A percentile compares a stretch with the other conserved stretches of the same genome.
Conservation (phyloP, 148 eudicot species). For the Arbutus unedo region DNA sequence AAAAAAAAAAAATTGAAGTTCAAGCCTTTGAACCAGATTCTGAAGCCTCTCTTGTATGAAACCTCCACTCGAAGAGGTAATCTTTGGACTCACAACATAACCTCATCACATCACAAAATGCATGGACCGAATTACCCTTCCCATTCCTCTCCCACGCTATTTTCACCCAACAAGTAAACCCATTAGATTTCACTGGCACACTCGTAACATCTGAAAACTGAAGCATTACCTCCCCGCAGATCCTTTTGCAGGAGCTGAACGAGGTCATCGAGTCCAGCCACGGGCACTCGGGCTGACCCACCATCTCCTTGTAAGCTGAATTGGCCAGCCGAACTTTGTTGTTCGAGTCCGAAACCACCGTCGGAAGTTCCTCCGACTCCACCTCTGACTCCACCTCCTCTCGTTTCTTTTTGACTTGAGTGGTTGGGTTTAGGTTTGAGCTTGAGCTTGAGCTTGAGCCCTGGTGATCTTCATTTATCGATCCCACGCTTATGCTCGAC, state of each 20-base stretch:
- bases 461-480: constrained; percentile 25
- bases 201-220: constrained; percentile 3
- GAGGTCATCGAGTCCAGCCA: constrained; percentile 47
- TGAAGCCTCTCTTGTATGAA: constrained; percentile 36
- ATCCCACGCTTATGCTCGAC: constrained; percentile 46
- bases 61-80: constrained; percentile 63
- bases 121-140: constrained; percentile 32
- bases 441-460: neutral
- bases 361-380: constrained; percentile 51
- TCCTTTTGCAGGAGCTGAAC: constrained; percentile 35
- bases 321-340: constrained; percentile 62
- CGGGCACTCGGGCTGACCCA: constrained; percentile 68
- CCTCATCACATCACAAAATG: constrained; percentile 47
- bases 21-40: neutral
- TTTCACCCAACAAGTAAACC: constrained; percentile 57
- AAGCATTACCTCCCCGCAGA: constrained; percentile 61
- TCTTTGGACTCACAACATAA: constrained; percentile 50
- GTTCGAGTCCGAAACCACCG: constrained; percentile 51
- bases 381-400: constrained; percentile 48
- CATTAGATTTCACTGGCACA: constrained; percentile 23
- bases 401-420: constrained; percentile 15
- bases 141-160: constrained; percentile 69
- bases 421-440: neutral
- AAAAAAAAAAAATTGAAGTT: neutral
- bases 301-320: constrained; percentile 57